Base-by-base conservation (phyloP, 768 basidiomycete genomes). In the Lactarius sanguifluus region DNA sequence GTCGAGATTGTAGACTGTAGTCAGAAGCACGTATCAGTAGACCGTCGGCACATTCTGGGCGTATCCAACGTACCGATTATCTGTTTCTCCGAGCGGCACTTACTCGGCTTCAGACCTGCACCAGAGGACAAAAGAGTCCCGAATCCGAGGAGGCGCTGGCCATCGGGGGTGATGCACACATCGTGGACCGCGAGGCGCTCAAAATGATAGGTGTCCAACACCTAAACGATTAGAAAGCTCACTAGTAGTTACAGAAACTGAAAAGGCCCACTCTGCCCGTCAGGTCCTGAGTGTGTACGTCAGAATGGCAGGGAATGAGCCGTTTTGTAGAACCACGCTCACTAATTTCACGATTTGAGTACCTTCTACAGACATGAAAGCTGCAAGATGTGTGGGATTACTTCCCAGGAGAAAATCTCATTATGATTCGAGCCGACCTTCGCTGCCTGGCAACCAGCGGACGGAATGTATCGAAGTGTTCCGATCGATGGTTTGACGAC, bases 301-400 rank as follows among this genome's bases (percentile, higher is more conserved):
- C 54, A 65, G 54, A 47, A 56, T 18, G 23, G 12, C n/a, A 13
- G 38, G 15, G 43, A 43, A 32, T 15, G 25, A 32, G 36, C 50
- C n/a, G 12, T n/a, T 18, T 5, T 20, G 52, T 40, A 8, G 30
- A 45, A 23, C 7, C 10, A 30, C 36, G 66, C 84, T 70, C 72
- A 88, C 88, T 70, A 90, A 67, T 75, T 87, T 87, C 3, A 80
- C 78, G 8, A 89, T 85, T 67, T 79, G 77, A 59, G 81, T 85
- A 25, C 83, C 85, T 75, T 91, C 89, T 16, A 91, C 86, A 5
- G 87, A 88, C 63, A 91, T 75, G 77, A 92, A 90, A 5, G 83
- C 88, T 88, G 12, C 40, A 32, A 15, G 28, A 30, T 6, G 30
- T 38, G 52, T n/a, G 38, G 5, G 2, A n/a, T 59, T 32, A 54